Percentiles rank a stretch among this genome's conserved stretches.
Conservation (phyloP, 805 yeast genomes). For the Ogataea paraovalis region DNA sequence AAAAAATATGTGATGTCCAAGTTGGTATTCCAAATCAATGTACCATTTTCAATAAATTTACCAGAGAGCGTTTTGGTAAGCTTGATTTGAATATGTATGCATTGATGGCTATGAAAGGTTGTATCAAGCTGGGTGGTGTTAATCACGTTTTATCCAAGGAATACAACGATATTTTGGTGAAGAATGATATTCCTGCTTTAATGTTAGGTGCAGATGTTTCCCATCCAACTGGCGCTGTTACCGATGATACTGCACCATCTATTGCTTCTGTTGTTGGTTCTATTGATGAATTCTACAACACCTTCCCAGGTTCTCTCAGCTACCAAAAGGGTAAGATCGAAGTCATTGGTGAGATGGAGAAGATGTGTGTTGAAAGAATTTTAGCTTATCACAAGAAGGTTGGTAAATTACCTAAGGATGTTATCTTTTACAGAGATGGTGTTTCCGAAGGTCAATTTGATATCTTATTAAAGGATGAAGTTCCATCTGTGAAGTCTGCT, state of each 20-base stretch:
- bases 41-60: slow-evolving; percentile 25
- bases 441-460: slow-evolving; percentile 32
- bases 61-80: slow-evolving; percentile 19
- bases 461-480: slow-evolving; percentile 27
- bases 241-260: slow-evolving; percentile 16
- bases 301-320: slow-evolving; percentile 25
- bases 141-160: slow-evolving; percentile 20
- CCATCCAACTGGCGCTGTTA: slow-evolving; percentile 24
- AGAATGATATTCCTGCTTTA: slow-evolving; percentile 22
- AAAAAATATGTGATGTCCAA: slow-evolving; percentile 25
- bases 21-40: slow-evolving; percentile 29
- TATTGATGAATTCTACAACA: slow-evolving; percentile 20
- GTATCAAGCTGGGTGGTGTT: slow-evolving; percentile 30
- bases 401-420: slow-evolving; percentile 22
- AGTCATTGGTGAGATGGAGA: slow-evolving; percentile 23
- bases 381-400: slow-evolving; percentile 16
- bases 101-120: slow-evolving; percentile 30
- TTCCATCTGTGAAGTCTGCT: slow-evolving; percentile 22
- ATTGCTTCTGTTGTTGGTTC: slow-evolving; percentile 24
- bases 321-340: slow-evolving; percentile 23
- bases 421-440: slow-evolving; percentile 33
- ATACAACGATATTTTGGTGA: slow-evolving; percentile 14
- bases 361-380: slow-evolving; percentile 24
- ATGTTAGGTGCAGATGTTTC: slow-evolving; percentile 30
- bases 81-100: slow-evolving; percentile 29